Percentiles rank a stretch among this genome's conserved stretches.
Conservation (phyloP, 192 early-diverging fungal genomes). For the Umbelopsis vinacea region DNA sequence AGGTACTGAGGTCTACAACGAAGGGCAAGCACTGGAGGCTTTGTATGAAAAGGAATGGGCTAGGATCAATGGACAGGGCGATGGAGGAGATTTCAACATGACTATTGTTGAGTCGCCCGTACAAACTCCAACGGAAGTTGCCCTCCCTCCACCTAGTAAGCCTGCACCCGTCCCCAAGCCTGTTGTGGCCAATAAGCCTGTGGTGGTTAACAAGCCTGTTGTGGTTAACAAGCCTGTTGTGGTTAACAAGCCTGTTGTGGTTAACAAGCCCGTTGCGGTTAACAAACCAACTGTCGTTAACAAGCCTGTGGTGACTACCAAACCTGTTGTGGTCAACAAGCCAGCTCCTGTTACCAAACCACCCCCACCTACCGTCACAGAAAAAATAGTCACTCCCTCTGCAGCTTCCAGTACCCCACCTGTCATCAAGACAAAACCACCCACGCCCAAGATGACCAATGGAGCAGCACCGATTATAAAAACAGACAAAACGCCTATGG, state of each 20-base stretch:
- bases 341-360: too few relatives aligned
- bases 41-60: slow-evolving; percentile 56
- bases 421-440: not conserved
- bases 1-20: slow-evolving; percentile 61
- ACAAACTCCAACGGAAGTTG: slow-evolving; percentile 4
- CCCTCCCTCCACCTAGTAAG: not conserved
- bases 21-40: slow-evolving; percentile 57
- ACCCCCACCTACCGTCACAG: slow-evolving; percentile 7
- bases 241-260: too few relatives aligned
- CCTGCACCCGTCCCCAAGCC: slow-evolving; percentile 1
- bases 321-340: too few relatives aligned
- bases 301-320: too few relatives aligned
- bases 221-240: too few relatives aligned
- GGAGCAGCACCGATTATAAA: not conserved
- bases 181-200: too few relatives aligned
- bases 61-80: slow-evolving; percentile 34
- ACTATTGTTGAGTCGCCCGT: slow-evolving; percentile 53
- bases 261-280: too few relatives aligned
- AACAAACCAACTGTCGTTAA: too few relatives aligned
- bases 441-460: not conserved
- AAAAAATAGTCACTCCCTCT: not conserved
- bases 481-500: slow-evolving; percentile 20
- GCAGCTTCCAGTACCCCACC: slow-evolving; percentile 2
- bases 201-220: too few relatives aligned
- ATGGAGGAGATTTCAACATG: slow-evolving; percentile 44